Base-by-base conservation (phyloP, 768 basidiomycete genomes). In the Amylocystis lapponica region DNA sequence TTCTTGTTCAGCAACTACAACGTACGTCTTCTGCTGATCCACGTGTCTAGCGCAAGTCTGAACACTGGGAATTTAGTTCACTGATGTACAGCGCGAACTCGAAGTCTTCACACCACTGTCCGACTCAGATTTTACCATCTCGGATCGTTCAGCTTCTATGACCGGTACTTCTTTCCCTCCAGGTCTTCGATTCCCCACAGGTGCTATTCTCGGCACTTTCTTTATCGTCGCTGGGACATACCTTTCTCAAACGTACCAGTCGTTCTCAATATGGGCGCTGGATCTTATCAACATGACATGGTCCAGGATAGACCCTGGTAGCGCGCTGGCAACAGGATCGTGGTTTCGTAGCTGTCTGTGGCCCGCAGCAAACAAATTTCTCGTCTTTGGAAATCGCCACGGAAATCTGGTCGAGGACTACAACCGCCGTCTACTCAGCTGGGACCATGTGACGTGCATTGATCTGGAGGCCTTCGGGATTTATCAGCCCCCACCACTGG, bases 1-100 rank as follows among this genome's bases (percentile, higher is more conserved):
- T 88, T 79, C 63, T 69, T 95, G 21, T 99, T 94, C 64, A 92
- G 89, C 55, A 99, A 98, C 61, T 96, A 94, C 70, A 97, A 97
- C 67, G 88, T 89, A 53, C 53, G 83, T 66, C 38, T 27, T 37
- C 16, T 39, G 40, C 14, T 43, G 12, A 33, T 6, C 14, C 19
- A 5, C 7, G 32, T 7, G n/a, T n/a, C n/a, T n/a, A n/a, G 36
- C 10, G 36, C 39, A 31, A 6, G 17, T 9, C 31, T 21, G 9
- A 38, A 20, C 31, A 21, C 43, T 16, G 3, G 10, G 5, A n/a
- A 21, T 27, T 30, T 55, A 92, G 89, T 93, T 93, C 65, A 89
- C 86, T 43, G 91, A 96, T 58, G 94, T 97, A 49, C 87, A 91
- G 59, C 86, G 95, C 31, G 95, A 97, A 60, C 79, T 98, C 38